Conservation (phyloP, 495 filamentous ascomycete species). For the Cercophora samala region DNA sequence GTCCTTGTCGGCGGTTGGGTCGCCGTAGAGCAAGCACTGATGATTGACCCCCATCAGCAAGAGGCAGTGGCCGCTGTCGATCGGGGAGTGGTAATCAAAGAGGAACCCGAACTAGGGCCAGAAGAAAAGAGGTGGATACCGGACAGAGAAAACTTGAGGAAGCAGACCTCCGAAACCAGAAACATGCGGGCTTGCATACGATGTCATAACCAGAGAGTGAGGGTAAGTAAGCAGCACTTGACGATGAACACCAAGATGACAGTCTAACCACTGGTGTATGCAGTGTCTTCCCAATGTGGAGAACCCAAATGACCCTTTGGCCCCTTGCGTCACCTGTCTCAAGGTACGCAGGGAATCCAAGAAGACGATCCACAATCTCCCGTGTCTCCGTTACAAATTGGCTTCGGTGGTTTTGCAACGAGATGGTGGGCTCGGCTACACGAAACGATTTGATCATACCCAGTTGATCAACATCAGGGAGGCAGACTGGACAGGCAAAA, state of each 20-base stretch:
- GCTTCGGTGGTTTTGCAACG: slow-evolving; percentile 38
- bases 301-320: slow-evolving; percentile 31
- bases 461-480: slow-evolving; percentile 39
- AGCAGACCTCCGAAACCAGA: slow-evolving; percentile 7
- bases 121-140: not conserved
- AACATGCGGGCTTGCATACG: slow-evolving; percentile 41
- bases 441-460: slow-evolving; percentile 38
- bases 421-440: slow-evolving; percentile 37
- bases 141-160: slow-evolving; percentile 8
- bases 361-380: slow-evolving; percentile 44
- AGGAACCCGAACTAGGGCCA: not conserved
- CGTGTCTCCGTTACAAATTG: slow-evolving; percentile 41
- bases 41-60: not conserved
- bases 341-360: slow-evolving; percentile 37
- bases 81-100: not conserved
- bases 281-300: slow-evolving; percentile 25
- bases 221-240: slow-evolving; percentile 29
- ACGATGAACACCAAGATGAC: not conserved
- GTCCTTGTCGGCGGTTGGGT: not conserved
- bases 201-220: slow-evolving; percentile 44
- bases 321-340: slow-evolving; percentile 37
- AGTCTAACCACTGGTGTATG: not conserved
- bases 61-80: not conserved
- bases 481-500: slow-evolving; percentile 25
- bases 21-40: too few species aligned